Conservation (phyloP, 352 stramenopile species). For the Phytopythium boreale region DNA sequence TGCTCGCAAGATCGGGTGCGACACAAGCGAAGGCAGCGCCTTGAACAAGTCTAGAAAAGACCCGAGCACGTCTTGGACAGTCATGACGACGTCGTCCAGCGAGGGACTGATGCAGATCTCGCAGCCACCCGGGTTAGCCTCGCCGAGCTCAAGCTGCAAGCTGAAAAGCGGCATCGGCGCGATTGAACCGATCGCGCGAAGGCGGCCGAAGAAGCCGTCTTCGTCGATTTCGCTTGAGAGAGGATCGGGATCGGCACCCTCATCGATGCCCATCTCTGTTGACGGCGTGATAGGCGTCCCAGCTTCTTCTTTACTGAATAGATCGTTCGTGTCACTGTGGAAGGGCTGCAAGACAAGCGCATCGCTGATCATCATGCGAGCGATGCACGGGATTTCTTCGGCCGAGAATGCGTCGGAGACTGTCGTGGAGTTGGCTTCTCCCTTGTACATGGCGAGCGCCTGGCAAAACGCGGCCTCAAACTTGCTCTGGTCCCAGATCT, state of each 20-base stretch:
- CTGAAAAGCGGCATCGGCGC: constrained; percentile 16
- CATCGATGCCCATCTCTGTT: neutral
- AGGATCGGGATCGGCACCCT: neutral
- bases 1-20: neutral
- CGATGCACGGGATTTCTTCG: constrained; percentile 25
- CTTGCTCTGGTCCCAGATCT: constrained; percentile 33
- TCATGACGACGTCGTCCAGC: neutral
- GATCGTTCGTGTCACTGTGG: neutral
- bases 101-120: neutral
- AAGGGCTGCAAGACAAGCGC: neutral
- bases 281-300: neutral
- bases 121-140: neutral
- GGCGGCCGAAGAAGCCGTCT: neutral
- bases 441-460: constrained; percentile 11
- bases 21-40: neutral
- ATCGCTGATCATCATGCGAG: neutral
- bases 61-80: neutral
- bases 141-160: constrained; percentile 12
- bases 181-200: constrained; percentile 4
- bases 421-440: neutral
- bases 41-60: constrained; percentile 2
- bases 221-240: neutral
- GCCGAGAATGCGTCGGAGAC: constrained; percentile 18
- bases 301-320: neutral
- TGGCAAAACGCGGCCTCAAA: constrained; percentile 35